Percentiles rank a stretch among this genome's conserved stretches.
Evolutionary conservation across 225 moss, liverwort and hornwort genomes (phyloP).

Genomic region (Sphagnum contortum): DNA sequence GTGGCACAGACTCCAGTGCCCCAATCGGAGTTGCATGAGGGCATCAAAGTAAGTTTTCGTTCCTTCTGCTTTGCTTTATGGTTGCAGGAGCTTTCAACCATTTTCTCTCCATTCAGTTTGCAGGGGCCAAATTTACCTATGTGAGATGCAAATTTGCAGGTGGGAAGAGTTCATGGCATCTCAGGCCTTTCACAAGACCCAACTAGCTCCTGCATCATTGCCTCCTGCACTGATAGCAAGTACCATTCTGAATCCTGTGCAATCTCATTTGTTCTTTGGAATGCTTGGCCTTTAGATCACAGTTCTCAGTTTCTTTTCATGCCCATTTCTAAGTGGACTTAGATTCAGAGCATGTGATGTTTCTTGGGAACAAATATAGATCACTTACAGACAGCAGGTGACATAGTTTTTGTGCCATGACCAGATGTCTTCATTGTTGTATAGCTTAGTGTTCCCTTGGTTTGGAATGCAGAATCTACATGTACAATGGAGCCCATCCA

Average conservation of each 20-base stretch:
- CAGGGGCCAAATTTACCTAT: no score
- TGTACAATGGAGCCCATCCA: constrained; percentile 70
- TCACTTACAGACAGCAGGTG: no score
- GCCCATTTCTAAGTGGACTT: no score
- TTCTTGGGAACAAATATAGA: no score
- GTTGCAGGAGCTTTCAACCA: background rate
- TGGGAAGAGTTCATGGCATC: constrained; percentile 74
- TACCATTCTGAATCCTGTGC: constrained; percentile 8
- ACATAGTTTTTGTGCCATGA: no score
- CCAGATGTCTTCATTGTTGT: no score
- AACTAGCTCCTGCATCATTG: constrained; percentile 75
- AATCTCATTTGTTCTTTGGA: background rate
- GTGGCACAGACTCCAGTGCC: constrained; percentile 50
- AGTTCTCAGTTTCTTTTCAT: no score
- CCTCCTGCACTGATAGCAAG: constrained; percentile 82
- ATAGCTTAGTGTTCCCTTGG: no score
- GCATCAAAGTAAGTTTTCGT: constrained; percentile 16
- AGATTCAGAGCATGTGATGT: no score
- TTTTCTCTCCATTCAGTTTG: no score
- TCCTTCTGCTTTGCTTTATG: no score
- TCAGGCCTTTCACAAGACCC: constrained; percentile 80
- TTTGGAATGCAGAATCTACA: constrained; percentile 55
- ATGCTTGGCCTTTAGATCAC: no score
- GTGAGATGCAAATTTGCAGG: constrained; percentile 12
- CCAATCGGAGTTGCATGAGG: constrained; percentile 22